Conservation (phyloP, 2,329 filamentous ascomycete genomes). For the Hymenoscyphus repandus region DNA sequence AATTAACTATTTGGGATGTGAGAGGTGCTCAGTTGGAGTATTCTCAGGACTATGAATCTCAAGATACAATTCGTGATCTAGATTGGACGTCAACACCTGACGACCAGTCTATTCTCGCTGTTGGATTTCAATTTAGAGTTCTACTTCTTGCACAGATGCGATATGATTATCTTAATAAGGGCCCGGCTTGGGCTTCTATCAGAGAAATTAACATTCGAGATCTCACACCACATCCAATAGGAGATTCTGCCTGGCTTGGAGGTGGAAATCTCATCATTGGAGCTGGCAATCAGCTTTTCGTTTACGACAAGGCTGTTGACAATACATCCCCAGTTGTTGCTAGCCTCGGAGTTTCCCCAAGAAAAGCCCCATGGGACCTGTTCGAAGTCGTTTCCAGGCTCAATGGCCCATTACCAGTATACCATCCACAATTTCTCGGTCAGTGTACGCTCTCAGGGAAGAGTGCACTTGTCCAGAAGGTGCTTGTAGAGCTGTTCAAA, state of each 20-base stretch:
- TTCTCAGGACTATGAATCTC: constrained; percentile 65
- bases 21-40: constrained; percentile 77
- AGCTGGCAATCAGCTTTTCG: constrained; percentile 84
- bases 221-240: constrained; percentile 82
- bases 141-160: constrained; percentile 80
- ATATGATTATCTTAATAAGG: constrained; percentile 84
- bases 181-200: constrained; percentile 84
- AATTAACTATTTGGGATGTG: constrained; percentile 87
- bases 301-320: constrained; percentile 73
- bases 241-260: constrained; percentile 86
- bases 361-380: constrained; percentile 46
- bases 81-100: constrained; percentile 94
- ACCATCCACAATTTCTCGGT: constrained; percentile 85
- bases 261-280: constrained; percentile 83
- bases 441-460: constrained; percentile 85
- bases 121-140: constrained; percentile 86
- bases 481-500: constrained; percentile 67
- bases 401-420: constrained; percentile 83
- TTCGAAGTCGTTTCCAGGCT: constrained; percentile 78
- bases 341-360: constrained; percentile 22
- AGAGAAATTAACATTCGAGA: constrained; percentile 76
- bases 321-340: constrained; percentile 36
- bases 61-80: constrained; percentile 75
- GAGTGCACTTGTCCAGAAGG: constrained; percentile 60
- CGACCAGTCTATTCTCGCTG: constrained; percentile 79